These are phyloP conservation scores for Fusarium chaquense DNA, from an alignment of 2,329 filamentous ascomycete species.

Conservation along the genomic window DNA sequence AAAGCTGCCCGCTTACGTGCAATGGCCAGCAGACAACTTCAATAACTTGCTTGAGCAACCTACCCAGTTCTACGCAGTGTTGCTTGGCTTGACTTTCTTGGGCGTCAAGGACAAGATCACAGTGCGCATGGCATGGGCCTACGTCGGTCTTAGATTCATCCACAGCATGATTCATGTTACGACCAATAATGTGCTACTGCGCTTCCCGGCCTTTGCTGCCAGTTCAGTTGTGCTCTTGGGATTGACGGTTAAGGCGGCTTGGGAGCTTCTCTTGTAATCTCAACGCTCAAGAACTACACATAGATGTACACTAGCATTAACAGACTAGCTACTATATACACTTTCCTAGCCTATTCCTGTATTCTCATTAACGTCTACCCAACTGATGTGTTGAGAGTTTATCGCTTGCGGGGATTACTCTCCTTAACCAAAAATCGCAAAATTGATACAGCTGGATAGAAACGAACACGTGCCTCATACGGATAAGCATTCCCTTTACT, in stretches of 20 bases:
- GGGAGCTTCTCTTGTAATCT: neutral
- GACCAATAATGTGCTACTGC: neutral
- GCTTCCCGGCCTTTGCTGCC: neutral
- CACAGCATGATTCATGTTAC: conserved; percentile 5
- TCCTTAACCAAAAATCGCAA: no score
- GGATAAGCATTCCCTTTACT: no score
- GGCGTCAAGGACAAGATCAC: neutral
- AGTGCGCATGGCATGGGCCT: neutral
- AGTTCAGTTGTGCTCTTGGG: neutral
- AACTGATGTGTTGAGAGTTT: no score
- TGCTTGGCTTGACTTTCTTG: neutral
- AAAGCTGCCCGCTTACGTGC: neutral
- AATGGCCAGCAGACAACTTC: neutral
- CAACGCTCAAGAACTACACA: no score
- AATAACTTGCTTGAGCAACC: conserved; percentile 8
- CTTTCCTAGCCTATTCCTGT: no score
- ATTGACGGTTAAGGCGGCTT: neutral
- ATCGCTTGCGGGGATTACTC: no score
- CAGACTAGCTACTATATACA: no score
- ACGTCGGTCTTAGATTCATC: neutral
- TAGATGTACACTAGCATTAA: no score
- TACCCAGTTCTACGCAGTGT: neutral
- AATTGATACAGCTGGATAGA: no score
- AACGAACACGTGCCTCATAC: no score
- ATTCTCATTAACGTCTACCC: no score